A percentile compares a stretch with the other conserved stretches of the same genome.
Evolutionary conservation across 192 early-diverging fungal genomes (phyloP).

Genomic region (Coemansia asiatica): DNA sequence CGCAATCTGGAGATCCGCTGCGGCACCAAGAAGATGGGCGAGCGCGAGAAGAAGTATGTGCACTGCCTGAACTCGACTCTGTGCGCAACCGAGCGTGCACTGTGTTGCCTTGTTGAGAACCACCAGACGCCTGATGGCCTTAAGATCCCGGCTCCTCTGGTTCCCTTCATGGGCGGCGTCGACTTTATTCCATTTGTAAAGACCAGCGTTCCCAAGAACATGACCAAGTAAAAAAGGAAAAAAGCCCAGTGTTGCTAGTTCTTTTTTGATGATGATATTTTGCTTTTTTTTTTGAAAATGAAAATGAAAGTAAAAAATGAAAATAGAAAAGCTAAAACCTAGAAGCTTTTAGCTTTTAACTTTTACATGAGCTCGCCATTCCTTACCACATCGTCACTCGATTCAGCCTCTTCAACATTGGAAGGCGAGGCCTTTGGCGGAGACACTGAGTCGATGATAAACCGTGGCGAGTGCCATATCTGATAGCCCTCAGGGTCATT

Average conservation of each 20-base stretch:
- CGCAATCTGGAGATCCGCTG: constrained; percentile 92
- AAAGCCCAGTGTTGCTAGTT: no score
- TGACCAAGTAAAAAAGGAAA: no score
- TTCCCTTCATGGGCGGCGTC: constrained; percentile 91
- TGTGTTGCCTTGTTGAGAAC: constrained; percentile 95
- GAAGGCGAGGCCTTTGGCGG: constrained; percentile 18
- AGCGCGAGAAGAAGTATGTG: constrained; percentile 91
- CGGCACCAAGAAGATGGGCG: constrained; percentile 96
- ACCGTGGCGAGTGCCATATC: constrained; percentile 50
- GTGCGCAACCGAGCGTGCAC: constrained; percentile 90
- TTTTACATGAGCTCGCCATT: constrained; percentile 7
- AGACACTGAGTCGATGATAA: constrained; percentile 46
- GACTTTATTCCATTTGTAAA: constrained; percentile 82
- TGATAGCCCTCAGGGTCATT: constrained; percentile 46
- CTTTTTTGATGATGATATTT: not conserved
- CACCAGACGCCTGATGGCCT: constrained; percentile 92
- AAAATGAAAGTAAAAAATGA: not conserved
- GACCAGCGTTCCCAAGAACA: constrained; percentile 41
- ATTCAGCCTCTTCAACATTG: constrained; percentile 12
- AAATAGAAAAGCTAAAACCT: no score
- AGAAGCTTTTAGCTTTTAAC: no score
- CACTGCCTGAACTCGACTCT: constrained; percentile 98
- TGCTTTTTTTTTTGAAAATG: not conserved
- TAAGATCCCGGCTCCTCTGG: constrained; percentile 78
- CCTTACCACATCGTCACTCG: constrained; percentile 12